Evolutionary conservation across 2,329 filamentous ascomycete species (phyloP), one percentile per base, ranked within the genome.

Genomic region (Epichloe coenophiala): DNA sequence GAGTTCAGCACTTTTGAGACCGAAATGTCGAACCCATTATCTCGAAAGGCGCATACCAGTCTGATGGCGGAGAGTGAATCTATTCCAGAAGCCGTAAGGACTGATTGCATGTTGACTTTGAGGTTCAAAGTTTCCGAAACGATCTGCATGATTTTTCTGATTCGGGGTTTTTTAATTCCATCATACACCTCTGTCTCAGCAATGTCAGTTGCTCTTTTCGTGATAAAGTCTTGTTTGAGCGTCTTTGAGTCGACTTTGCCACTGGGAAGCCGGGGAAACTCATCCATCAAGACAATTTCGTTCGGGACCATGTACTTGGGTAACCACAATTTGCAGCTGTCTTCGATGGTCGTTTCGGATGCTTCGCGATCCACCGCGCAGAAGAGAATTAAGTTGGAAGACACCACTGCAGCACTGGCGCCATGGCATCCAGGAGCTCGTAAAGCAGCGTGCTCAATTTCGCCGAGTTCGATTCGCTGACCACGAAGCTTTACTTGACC

Each of bases 401-500:
- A 71, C 31, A 88, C 68, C 2, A 95, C 80, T 27, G 80, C 73
- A 2, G 81, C 86, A 13, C 83, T 75, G 1, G 80, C 82, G 45
- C 76, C 76, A 54, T 83, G 81, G 45, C 88, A 82, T 1, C 77
- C 78, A 0, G 70, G 61, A 0, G 78, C 75, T 50, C 77, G 77
- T 42, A 84, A 72, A 2, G 83, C 74, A 1, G 79, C 83, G 57
- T 87, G 79, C 61, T 91, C 86, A 19, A 89, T 74, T 60, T 90
- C 88, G 0, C 86, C 86, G 4, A 93, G 76, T 60, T 93, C 86
- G 47, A 94, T 77, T 46, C 88, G 76, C 65, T 95, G 89, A 1
- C 89, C 89, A 49, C 88, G 78, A 7, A 95, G 72, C 65, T 95
- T 95, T 47, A 95, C 82, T 64, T 96, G 90, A 0, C 87, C 88